Evolutionary conservation across 2,329 filamentous ascomycete genomes (phyloP), one percentile per base, ranked within the genome.

Genomic region (Cadophora sp.): DNA sequence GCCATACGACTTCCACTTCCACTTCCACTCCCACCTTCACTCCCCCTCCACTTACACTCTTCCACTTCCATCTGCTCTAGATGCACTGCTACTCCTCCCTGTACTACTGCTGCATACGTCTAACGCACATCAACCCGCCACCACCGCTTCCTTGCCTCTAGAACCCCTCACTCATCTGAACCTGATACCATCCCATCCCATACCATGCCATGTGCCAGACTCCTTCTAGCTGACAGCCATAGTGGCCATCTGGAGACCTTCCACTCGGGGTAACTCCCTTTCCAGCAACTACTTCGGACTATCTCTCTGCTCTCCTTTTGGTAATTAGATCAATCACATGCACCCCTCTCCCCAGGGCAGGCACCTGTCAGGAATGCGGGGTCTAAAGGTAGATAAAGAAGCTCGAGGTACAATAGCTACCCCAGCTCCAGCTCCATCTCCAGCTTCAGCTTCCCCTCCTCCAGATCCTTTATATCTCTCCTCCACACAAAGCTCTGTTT

Each of bases 291-390:
- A 24, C 30, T 41, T 51, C 51, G 18, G 47, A 33, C 48, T 24
- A 33, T 55, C 59, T 62, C 39, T 33, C 14, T 30, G 11, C 43
- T 22, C 30, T 55, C 39, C 39, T 20, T 33, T 47, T 7, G 11
- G 43, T n/a, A 24, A 22, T 1, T 22, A 36, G 16, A 45, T 47
- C 47, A 61, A 67, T 64, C 61, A 67, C 65, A 67, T 67, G 65
- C 36, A 36, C 20, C 22, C 27, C 18, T 43, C 16, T 36, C 56
- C 56, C 59, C 47, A 16, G 59, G 65, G 65, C 55, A 60, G 65
- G 65, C 55, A 60, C 53, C 39, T 55, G 60, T 22, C 14, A 24
- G 30, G 43, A 64, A 27, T 60, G 65, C 60, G 61, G 62, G 61
- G 65, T 64, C 48, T 58, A 4, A 4, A 30, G 27, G 27, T 30